phyloP scores from a whole-genome alignment of 2,329 filamentous ascomycete species.

The Cordyceps farinosa region DNA sequence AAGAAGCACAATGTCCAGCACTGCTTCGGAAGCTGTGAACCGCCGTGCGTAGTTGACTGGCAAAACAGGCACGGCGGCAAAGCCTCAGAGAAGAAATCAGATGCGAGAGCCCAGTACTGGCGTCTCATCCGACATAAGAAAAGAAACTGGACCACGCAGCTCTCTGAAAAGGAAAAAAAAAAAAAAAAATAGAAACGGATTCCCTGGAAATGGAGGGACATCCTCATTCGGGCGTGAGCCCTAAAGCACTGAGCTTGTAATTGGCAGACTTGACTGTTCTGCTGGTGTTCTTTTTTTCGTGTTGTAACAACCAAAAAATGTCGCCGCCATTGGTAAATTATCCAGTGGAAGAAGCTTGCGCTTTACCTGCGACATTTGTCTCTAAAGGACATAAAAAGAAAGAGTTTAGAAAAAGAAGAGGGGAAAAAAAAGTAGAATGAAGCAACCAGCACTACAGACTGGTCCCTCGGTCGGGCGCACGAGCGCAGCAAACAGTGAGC shows the following conservation, averaged over 20 bases:
- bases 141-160: slow-evolving; percentile 4
- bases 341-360: slow-evolving; percentile 10
- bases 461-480: slow-evolving; percentile 63
- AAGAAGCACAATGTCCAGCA: slow-evolving; percentile 16
- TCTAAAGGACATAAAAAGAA: slow-evolving; percentile 4
- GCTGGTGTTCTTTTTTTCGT: neutral
- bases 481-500: slow-evolving; percentile 85
- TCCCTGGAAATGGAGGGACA: neutral
- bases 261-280: neutral
- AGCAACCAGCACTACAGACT: slow-evolving; percentile 35
- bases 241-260: slow-evolving; percentile 9
- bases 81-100: neutral
- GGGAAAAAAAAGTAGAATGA: neutral
- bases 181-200: neutral
- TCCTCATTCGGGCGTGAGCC: slow-evolving; percentile 14
- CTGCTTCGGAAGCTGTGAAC: slow-evolving; percentile 2
- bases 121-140: neutral
- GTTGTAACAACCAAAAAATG: neutral
- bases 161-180: neutral
- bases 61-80: neutral
- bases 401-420: neutral
- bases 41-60: neutral
- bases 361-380: neutral
- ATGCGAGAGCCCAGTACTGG: neutral
- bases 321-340: neutral